Evolutionary conservation across 2,329 filamentous ascomycete genomes (phyloP), one percentile per base, ranked within the genome.

Genomic region (Alternaria tenuissima): DNA sequence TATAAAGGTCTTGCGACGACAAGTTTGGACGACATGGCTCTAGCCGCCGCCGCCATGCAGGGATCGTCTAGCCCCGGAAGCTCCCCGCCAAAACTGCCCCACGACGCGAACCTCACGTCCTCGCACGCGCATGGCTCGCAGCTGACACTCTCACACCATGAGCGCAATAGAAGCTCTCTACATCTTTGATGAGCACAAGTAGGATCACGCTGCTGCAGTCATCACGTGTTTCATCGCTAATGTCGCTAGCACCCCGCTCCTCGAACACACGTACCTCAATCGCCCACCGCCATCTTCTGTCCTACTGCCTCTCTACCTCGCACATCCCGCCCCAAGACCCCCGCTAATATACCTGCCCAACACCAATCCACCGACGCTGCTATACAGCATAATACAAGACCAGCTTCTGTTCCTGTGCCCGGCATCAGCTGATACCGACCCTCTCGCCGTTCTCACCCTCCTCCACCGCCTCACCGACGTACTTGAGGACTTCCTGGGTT

Each of bases 151-250:
- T 24, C 22, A 32, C 41, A 53, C 59, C 58, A 85, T 85, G 82
- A 81, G 92, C 82, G 88, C 91, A 76, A 91, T 99, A 76, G 94
- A 98, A 84, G 95, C 94, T 77, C 85, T 99, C 75, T 94, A 98
- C 84, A 93, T 99, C 78, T 97, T 91, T 80, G 94, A 98, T 87
- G 94, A 97, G 84, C 89, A 94, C 81, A 93, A 94, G 94, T 96
- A 83, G 86, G 69, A 55, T 48, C 48, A n/a, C 16, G n/a, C 28
- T 12, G 11, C n/a, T 16, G 8, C 4, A 4, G 32, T 20, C 39
- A 26, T 4, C 12, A 44, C 22, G 9, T 42, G 7, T 22, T 38
- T 8, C 32, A 8, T 28, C 47, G 43, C 70, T 70, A 43, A 70
- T 62, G 39, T 12, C 63, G n/a, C 24, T 68, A 97, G 94, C 81